These are phyloP conservation scores for Brassica hybrid DNA, from an alignment of 441 rosid genomes.

Conservation along the genomic window DNA sequence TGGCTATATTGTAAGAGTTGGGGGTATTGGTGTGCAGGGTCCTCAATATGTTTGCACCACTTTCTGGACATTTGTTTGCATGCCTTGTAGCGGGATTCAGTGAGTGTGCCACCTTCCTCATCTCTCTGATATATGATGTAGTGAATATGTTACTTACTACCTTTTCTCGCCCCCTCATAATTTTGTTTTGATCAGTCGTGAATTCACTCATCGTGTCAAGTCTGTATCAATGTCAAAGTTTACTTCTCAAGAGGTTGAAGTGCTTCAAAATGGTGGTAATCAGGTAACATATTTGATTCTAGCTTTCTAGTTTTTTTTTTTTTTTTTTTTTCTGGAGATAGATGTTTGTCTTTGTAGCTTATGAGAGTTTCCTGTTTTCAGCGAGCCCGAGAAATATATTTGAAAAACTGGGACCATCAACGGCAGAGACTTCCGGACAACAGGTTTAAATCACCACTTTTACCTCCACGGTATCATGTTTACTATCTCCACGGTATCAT, in stretches of 20 bases:
- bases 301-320: too few relatives aligned
- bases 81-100: conserved; percentile 96
- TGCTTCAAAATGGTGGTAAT: conserved; percentile 96
- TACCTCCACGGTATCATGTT: too few relatives aligned
- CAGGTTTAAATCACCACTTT: conserved; percentile 55
- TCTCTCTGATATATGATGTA: conserved; percentile 18
- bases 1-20: too few relatives aligned
- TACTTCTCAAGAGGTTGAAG: conserved; percentile 95
- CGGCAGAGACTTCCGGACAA: conserved; percentile 88
- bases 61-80: conserved; percentile 93
- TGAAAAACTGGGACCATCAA: conserved; percentile 86
- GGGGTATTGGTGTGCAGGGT: conserved; percentile 67
- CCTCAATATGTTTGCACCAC: conserved; percentile 96
- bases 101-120: conserved; percentile 52
- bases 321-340: conserved; percentile 2
- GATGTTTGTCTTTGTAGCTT: conserved; percentile 35
- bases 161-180: conserved; percentile 22
- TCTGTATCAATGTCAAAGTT: conserved; percentile 97
- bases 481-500: conserved; percentile 20
- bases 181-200: conserved; percentile 67
- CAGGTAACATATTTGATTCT: conserved; percentile 58
- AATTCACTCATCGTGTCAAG: conserved; percentile 96
- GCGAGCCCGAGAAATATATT: conserved; percentile 93
- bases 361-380: conserved; percentile 42
- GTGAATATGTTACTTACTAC: neutral